Evolutionary conservation across 805 yeast genomes (phyloP), one percentile per base, ranked within the genome.

Genomic region (Maudiozyma barnettii): DNA sequence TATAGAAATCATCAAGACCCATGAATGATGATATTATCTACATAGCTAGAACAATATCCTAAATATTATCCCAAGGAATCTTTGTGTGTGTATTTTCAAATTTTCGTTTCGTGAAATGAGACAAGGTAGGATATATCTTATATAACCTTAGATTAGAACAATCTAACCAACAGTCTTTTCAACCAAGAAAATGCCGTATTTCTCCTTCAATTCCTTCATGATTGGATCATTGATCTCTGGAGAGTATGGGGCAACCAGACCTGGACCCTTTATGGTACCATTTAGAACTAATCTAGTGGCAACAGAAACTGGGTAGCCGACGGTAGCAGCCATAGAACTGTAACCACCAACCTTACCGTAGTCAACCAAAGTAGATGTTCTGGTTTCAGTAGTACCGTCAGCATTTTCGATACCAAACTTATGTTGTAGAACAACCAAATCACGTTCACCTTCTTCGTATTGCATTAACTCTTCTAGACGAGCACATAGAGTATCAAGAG

Each of bases 221-320:
- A 93, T 76, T 55, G 98, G 95, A 57, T 86, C 82, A 68, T 88
- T 88, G 65, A 89, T 79, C 65, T 87, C 93, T 54, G 95, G 84
- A 52, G 88, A 73, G 77, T 87, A 84, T 64, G 99, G 99, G 47
- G 97, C 98, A 58, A 81, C 75, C 65, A 93, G 76, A 58, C 99
- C 99, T 48, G 88, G 86, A 52, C 74, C 77, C 58, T 76, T 75
- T 60, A 80, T 75, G 49, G 82, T 78, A 55, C 96, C 96, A 57
- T 84, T 79, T 60, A 93, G 76, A 53, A 93, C 84, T 69, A 85
- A 83, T 71, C 80, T 79, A 50, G 84, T 76, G 29, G 98, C 99
- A 66, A 93, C 95, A 47, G 96, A 96, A 72, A 96, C 91, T 56
- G 99, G 99, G 54, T 89, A 91, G 74, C 99, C 99, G 47, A 93